phyloP scores from a whole-genome alignment of 139 green algal species.

The Micractinium sp. region DNA sequence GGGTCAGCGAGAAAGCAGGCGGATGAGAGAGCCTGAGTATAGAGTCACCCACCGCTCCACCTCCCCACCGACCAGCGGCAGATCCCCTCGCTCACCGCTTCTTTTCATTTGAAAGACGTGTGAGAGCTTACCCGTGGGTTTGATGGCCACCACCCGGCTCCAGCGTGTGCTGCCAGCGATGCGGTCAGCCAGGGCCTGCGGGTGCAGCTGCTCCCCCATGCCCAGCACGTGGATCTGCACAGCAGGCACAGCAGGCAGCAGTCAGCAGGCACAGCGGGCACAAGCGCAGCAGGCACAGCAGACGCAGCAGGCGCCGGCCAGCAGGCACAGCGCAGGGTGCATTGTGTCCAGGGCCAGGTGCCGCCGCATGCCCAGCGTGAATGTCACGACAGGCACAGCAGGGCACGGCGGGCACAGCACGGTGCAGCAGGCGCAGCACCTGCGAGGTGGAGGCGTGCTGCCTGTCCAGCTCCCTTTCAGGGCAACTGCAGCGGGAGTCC shows the following conservation, averaged over 20 bases:
- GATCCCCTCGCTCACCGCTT: no score
- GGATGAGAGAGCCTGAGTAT: no score
- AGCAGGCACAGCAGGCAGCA: neutral
- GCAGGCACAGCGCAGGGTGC: no score
- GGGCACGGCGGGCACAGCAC: neutral
- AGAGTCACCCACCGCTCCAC: no score
- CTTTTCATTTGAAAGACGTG: neutral
- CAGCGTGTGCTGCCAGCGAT: constrained; percentile 35
- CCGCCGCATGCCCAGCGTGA: no score
- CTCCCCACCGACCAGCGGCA: no score
- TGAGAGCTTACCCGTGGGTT: constrained; percentile 61
- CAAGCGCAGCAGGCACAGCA: neutral
- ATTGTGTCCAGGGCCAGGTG: no score
- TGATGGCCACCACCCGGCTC: constrained; percentile 62
- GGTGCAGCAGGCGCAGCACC: no score
- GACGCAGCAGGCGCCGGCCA: no score
- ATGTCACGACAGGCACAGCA: neutral
- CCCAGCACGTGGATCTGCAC: constrained; percentile 55
- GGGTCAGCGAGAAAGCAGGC: no score
- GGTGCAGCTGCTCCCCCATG: constrained; percentile 52
- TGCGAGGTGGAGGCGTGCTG: no score
- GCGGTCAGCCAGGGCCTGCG: constrained; percentile 46
- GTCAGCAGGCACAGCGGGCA: neutral
- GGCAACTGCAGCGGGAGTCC: neutral
- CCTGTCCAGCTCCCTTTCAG: no score